Base-by-base conservation (phyloP, 2,329 filamentous ascomycete species). In the Aspergillus brasiliensis region DNA sequence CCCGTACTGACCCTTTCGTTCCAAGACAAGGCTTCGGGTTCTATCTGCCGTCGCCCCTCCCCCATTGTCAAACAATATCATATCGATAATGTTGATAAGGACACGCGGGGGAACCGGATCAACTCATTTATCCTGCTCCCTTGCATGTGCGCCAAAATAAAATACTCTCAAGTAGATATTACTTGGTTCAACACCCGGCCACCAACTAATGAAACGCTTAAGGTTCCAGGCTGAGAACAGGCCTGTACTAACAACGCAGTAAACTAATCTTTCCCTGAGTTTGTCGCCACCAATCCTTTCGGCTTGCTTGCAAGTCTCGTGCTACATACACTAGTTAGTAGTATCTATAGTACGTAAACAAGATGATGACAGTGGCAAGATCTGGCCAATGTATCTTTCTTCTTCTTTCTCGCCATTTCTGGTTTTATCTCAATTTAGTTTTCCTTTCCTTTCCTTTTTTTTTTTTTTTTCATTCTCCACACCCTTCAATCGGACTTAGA, bases 11-110 rank as follows among this genome's bases (percentile, higher is more conserved):
- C 31, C 11, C 31, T 19, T 15, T 25, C 19, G 10, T 11, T 8
- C 19, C n/a, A 19, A 19, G 17, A 47, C 21, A 21, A 47, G 44
- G 28, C 28, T 48, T 48, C 44, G 44, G 31, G 44, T 48, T 49
- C 46, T 27, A 31, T 49, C 25, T 27, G 21, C 46, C 25, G 27
- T 17, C 46, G 25, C 46, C 46, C 46, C 46, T 49, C 46, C 46
- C 46, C 46, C 27, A 49, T 49, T 17, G 46, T 27, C 23, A 28
- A 34, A 49, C 21, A 25, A 40, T 47, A 42, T 34, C 57, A 58
- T 63, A 65, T 65, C 61, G 64, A 67, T 64, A 64, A 61, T 58
- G 47, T 47, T 56, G 59, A 62, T 66, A 66, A 66, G 65, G 19
- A 57, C 55, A 63, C 60, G 64, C 63, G 65, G 65, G 59, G 62